Evolutionary conservation across 495 filamentous ascomycete genomes (phyloP).

Genomic region (Neurospora sp.): DNA sequence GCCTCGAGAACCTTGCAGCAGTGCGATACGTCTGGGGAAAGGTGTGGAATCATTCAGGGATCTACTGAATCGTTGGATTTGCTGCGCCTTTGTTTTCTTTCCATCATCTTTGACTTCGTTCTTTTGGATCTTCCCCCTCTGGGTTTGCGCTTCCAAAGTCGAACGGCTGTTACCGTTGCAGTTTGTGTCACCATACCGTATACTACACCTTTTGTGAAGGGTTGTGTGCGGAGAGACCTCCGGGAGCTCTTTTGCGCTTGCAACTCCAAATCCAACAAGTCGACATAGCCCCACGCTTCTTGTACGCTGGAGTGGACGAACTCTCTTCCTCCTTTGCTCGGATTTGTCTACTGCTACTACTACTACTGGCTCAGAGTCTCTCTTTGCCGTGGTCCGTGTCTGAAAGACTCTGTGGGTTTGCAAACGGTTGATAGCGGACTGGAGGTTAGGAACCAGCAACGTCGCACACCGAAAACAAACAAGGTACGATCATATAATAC

Average conservation of each 20-base stretch:
- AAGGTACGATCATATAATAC: neutral
- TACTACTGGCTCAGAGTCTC: neutral
- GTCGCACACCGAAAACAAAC: neutral
- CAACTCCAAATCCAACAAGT: neutral
- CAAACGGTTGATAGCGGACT: neutral
- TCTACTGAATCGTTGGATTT: neutral
- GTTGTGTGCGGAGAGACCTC: neutral
- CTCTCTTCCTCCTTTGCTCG: neutral
- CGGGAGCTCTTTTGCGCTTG: neutral
- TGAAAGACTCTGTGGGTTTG: neutral
- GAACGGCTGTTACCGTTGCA: neutral
- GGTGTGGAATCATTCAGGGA: neutral
- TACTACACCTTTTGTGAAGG: neutral
- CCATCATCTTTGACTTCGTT: neutral
- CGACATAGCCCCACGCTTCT: neutral
- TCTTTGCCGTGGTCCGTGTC: neutral
- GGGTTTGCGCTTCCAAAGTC: neutral
- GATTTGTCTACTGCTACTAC: neutral
- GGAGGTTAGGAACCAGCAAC: neutral
- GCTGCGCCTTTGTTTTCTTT: neutral
- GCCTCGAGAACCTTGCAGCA: neutral
- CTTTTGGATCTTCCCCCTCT: neutral
- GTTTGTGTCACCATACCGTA: neutral
- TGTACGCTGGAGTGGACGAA: neutral
- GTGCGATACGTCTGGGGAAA: neutral